A percentile compares a stretch with the other conserved stretches of the same genome.
phyloP scores from a whole-genome alignment of 2,329 filamentous ascomycete genomes.

The Hypoxylon sp. region DNA sequence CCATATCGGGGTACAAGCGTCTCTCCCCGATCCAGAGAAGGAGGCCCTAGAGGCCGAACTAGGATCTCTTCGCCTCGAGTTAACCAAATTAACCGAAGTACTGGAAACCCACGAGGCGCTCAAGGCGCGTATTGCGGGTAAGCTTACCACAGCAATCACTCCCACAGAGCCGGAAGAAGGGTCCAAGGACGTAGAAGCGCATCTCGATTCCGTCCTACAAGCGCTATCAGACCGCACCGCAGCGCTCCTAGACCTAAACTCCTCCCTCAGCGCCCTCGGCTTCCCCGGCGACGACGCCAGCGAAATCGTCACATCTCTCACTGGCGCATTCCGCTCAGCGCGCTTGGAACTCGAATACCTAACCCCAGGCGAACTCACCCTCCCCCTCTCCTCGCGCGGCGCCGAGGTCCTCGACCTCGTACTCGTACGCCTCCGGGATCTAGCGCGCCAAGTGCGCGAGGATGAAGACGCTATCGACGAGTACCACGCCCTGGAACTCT shows the following conservation, averaged over 20 bases:
- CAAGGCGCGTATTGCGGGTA: slow-evolving; percentile 52
- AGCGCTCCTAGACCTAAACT: slow-evolving; percentile 60
- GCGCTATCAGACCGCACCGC: slow-evolving; percentile 64
- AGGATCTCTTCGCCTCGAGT: slow-evolving; percentile 62
- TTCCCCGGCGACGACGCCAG: slow-evolving; percentile 63
- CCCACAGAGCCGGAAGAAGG: slow-evolving; percentile 20
- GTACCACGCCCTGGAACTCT: slow-evolving; percentile 68
- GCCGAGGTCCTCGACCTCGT: slow-evolving; percentile 69
- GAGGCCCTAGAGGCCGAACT: slow-evolving; percentile 62
- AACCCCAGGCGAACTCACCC: slow-evolving; percentile 68
- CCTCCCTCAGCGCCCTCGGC: slow-evolving; percentile 63
- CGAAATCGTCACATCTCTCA: slow-evolving; percentile 64
- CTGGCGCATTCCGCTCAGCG: slow-evolving; percentile 66
- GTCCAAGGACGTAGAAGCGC: slow-evolving; percentile 56
- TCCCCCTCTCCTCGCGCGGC: slow-evolving; percentile 66
- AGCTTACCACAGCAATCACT: slow-evolving; percentile 38
- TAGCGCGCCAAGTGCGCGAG: slow-evolving; percentile 62
- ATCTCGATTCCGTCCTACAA: slow-evolving; percentile 60
- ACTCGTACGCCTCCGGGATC: slow-evolving; percentile 62
- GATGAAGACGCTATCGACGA: slow-evolving; percentile 70
- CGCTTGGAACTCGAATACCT: slow-evolving; percentile 73
- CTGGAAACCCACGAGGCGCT: slow-evolving; percentile 63
- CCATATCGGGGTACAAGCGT: slow-evolving; percentile 57
- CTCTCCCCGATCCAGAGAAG: slow-evolving; percentile 59
- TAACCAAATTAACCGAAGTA: slow-evolving; percentile 61